phyloP scores from a whole-genome alignment of 441 rosid genomes.

The Adansonia madagascariensis region DNA sequence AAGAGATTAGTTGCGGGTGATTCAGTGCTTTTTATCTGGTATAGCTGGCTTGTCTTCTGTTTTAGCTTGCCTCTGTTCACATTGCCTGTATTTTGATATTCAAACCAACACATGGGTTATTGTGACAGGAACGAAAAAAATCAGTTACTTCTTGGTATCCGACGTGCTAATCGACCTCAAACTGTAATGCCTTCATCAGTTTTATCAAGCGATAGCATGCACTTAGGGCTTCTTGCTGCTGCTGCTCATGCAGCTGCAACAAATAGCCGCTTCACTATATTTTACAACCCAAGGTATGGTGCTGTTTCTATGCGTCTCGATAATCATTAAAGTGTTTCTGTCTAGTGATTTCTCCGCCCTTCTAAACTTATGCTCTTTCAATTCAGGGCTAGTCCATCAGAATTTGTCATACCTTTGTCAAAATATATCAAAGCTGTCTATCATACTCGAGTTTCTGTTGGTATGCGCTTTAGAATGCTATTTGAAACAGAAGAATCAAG shows the following conservation, averaged over 20 bases:
- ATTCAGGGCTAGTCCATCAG: constrained; percentile 95
- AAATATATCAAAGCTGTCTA: constrained; percentile 93
- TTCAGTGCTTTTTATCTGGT: constrained; percentile 98
- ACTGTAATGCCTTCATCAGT: constrained; percentile 98
- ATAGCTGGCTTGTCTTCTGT: constrained; percentile 26
- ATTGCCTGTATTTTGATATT: constrained; percentile 20
- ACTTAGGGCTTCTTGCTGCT: constrained; percentile 96
- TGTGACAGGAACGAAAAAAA: constrained; percentile 86
- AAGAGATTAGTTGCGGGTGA: constrained; percentile 97
- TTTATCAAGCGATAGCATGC: constrained; percentile 98
- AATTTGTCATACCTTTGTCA: constrained; percentile 84
- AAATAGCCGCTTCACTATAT: constrained; percentile 91
- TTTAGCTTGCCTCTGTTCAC: neutral
- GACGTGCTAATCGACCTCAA: constrained; percentile 88
- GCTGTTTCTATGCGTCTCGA: constrained; percentile 1
- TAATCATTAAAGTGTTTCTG: neutral
- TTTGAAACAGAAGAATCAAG: constrained; percentile 99
- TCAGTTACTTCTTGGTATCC: constrained; percentile 90
- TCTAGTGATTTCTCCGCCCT: neutral
- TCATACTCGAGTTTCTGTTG: constrained; percentile 96
- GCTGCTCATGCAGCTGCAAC: constrained; percentile 99
- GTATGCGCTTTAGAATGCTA: constrained; percentile 99
- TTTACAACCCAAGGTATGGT: constrained; percentile 87
- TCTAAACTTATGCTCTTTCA: neutral
- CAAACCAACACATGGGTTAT: constrained; percentile 21